Evolutionary conservation across 257 asterid genomes (phyloP).

Genomic region (Gentiana macrophylla): DNA sequence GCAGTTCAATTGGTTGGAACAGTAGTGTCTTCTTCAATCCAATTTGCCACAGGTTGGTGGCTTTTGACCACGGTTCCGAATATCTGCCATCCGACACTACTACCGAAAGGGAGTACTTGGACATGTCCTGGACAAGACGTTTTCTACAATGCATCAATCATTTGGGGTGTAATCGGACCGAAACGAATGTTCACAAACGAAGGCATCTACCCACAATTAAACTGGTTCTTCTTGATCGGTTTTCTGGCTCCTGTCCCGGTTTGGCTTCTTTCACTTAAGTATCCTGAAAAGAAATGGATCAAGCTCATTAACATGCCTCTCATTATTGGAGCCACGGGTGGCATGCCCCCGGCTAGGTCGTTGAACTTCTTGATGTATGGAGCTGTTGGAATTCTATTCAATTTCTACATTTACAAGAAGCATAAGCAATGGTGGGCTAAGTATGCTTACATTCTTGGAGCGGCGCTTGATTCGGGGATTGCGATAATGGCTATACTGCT

Average conservation of each 20-base stretch:
- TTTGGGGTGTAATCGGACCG: constrained; percentile 78
- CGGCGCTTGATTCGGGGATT: constrained; percentile 62
- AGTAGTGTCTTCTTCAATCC: constrained; percentile 33
- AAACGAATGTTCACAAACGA: constrained; percentile 54
- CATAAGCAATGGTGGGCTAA: constrained; percentile 74
- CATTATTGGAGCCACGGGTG: constrained; percentile 38
- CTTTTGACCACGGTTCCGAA: constrained; percentile 34
- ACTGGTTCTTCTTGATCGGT: constrained; percentile 67
- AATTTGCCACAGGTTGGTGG: constrained; percentile 76
- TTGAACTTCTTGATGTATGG: constrained; percentile 53
- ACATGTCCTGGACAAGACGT: constrained; percentile 70
- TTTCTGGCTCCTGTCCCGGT: constrained; percentile 47
- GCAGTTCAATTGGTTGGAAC: constrained; percentile 70
- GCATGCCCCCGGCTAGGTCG: constrained; percentile 44
- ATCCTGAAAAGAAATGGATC: constrained; percentile 57
- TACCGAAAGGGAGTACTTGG: constrained; percentile 74
- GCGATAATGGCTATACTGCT: constrained; percentile 63
- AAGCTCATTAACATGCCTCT: constrained; percentile 39
- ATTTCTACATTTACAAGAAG: constrained; percentile 38
- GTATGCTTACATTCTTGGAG: constrained; percentile 55
- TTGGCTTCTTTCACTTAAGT: constrained; percentile 41
- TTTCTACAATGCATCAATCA: constrained; percentile 76
- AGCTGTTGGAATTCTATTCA: constrained; percentile 42
- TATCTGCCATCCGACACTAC: constrained; percentile 36
- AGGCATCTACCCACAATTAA: constrained; percentile 50